Conservation (phyloP, 371 early-diverging fungal species). For the Actinomortierella ambigua region DNA sequence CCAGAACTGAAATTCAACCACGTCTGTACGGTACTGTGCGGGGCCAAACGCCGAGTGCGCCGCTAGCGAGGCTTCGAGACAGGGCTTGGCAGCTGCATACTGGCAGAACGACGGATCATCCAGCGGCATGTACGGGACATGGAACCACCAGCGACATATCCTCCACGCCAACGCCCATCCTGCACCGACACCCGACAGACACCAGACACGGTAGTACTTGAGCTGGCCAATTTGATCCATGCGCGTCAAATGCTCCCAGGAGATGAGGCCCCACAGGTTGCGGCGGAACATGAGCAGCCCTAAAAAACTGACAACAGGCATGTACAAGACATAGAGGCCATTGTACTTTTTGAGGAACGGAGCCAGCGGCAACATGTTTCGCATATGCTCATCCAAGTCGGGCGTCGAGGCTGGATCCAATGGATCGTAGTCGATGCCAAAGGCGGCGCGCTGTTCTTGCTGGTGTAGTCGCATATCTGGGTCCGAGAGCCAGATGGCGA, state of each 20-base stretch:
- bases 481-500: conserved; percentile 51
- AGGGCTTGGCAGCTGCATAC: conserved; percentile 52
- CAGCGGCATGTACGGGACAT: conserved; percentile 50
- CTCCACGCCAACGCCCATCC: conserved; percentile 63
- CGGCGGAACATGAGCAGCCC: conserved; percentile 60
- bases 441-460: conserved; percentile 45
- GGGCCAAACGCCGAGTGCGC: conserved; percentile 2
- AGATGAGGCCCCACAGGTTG: conserved; percentile 69
- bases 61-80: conserved; percentile 33
- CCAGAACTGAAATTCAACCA: conserved; percentile 47
- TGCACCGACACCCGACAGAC: conserved; percentile 60
- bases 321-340: conserved; percentile 38
- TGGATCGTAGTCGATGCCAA: conserved; percentile 42
- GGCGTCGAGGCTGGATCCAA: background rate
- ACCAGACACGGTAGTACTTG: conserved; percentile 61
- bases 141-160: conserved; percentile 45
- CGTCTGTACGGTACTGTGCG: conserved; percentile 47
- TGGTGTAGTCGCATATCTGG: conserved; percentile 44
- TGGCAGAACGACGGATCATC: conserved; percentile 50
- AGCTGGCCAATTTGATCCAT: conserved; percentile 50
- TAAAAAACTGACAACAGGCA: conserved; percentile 53
- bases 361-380: conserved; percentile 32
- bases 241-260: conserved; percentile 63
- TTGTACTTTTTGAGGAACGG: conserved; percentile 48
- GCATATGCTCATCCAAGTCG: conserved; percentile 18